Evolutionary conservation across 768 basidiomycete genomes (phyloP).

Genomic region (Boletales sp.): DNA sequence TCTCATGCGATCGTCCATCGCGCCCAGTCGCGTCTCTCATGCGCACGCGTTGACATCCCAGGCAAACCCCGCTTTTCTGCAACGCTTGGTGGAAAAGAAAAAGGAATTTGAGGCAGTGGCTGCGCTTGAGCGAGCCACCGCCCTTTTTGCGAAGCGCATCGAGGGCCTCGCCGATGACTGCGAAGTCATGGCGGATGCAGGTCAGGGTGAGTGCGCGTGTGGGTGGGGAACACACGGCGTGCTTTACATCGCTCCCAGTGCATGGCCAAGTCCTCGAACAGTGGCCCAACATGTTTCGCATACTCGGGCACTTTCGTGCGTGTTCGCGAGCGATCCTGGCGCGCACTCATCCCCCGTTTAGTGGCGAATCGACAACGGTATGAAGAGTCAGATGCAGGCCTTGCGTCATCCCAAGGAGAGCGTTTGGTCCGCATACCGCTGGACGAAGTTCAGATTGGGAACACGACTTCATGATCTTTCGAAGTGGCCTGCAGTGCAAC

Average conservation of each 20-base stretch:
- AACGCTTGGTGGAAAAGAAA: slow-evolving; percentile 72
- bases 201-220: slow-evolving; percentile 45
- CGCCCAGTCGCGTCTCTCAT: slow-evolving; percentile 49
- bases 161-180: slow-evolving; percentile 69
- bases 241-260: slow-evolving; percentile 37
- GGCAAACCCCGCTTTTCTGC: slow-evolving; percentile 43
- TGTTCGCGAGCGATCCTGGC: slow-evolving; percentile 3
- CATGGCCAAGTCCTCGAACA: slow-evolving; percentile 76
- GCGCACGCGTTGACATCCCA: slow-evolving; percentile 34
- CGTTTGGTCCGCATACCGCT: slow-evolving; percentile 72
- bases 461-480: slow-evolving; percentile 4
- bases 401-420: slow-evolving; percentile 41
- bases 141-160: slow-evolving; percentile 62
- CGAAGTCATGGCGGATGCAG: slow-evolving; percentile 75
- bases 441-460: slow-evolving; percentile 51
- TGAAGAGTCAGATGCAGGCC: slow-evolving; percentile 14
- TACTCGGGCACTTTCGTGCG: slow-evolving; percentile 66
- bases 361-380: slow-evolving; percentile 47
- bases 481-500: not conserved
- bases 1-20: slow-evolving; percentile 55
- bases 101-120: slow-evolving; percentile 76
- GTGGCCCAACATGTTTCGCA: slow-evolving; percentile 83
- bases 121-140: slow-evolving; percentile 63
- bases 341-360: slow-evolving; percentile 17
- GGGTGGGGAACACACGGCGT: no score